Evolutionary conservation across 352 stramenopile species (phyloP).

Genomic region (Globisporangium canariense): DNA sequence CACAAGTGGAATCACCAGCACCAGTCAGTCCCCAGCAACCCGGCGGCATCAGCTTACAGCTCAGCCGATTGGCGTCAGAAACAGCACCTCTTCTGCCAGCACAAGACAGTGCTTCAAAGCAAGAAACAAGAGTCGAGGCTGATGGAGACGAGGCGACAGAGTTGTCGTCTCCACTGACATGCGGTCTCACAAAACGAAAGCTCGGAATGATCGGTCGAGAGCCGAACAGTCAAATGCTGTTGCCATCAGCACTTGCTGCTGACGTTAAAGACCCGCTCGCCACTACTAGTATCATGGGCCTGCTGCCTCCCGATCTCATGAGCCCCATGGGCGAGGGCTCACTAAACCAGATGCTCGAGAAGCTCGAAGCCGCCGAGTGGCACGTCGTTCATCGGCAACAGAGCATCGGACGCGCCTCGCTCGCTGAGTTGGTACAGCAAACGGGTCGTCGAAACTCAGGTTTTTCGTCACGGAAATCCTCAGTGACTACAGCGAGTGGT

Average conservation of each 20-base stretch:
- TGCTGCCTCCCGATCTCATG: conserved; percentile 1
- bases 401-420: conserved; percentile 24
- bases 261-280: not conserved
- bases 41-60: not conserved
- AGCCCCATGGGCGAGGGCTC: conserved; percentile 13
- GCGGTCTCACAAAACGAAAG: not conserved
- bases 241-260: not conserved
- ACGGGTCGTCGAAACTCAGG: conserved; percentile 4
- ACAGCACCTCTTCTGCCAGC: not conserved
- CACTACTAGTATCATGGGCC: not conserved
- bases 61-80: not conserved
- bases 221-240: not conserved
- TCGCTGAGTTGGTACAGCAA: conserved; percentile 21
- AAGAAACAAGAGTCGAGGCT: not conserved
- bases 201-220: conserved; percentile 7
- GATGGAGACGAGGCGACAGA: not conserved
- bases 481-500: not conserved
- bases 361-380: conserved; percentile 48
- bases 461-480: conserved; percentile 7
- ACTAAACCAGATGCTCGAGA: conserved; percentile 29
- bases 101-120: not conserved
- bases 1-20: not conserved
- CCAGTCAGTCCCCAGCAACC: not conserved
- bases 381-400: conserved; percentile 34
- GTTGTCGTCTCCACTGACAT: not conserved